Conservation (phyloP, 805 yeast species). For the Suhomyces prunicola region DNA sequence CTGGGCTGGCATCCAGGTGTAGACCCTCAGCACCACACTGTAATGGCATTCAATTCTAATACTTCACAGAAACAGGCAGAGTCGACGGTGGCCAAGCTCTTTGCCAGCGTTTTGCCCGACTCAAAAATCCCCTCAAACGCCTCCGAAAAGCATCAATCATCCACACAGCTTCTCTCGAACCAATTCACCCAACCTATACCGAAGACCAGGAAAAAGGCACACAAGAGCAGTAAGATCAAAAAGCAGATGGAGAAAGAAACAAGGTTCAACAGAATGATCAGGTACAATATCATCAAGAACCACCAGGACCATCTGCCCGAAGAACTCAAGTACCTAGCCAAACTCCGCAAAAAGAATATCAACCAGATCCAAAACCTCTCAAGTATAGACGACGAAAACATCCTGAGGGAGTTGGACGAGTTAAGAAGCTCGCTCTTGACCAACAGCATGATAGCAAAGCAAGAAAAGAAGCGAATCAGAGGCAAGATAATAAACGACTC, state of each 20-base stretch:
- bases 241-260: slow-evolving; percentile 27
- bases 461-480: slow-evolving; percentile 22
- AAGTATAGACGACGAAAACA: slow-evolving; percentile 30
- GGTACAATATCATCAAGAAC: slow-evolving; percentile 37
- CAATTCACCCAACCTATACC: slow-evolving; percentile 7
- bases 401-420: slow-evolving; percentile 29
- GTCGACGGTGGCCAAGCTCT: slow-evolving; percentile 24
- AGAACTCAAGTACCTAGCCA: slow-evolving; percentile 37
- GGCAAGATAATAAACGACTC: slow-evolving; percentile 12
- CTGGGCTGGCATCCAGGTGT: not conserved
- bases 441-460: slow-evolving; percentile 9
- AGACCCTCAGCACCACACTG: no score
- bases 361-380: slow-evolving; percentile 25
- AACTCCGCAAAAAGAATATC: slow-evolving; percentile 37
- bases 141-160: slow-evolving; percentile 3
- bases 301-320: slow-evolving; percentile 27
- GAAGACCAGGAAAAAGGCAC: slow-evolving; percentile 6
- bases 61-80: slow-evolving; percentile 20
- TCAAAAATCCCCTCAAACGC: slow-evolving; percentile 4
- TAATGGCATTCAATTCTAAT: slow-evolving; percentile 20
- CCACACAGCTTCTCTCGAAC: slow-evolving; percentile 11
- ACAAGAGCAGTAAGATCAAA: slow-evolving; percentile 18
- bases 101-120: slow-evolving; percentile 20
- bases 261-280: slow-evolving; percentile 34
- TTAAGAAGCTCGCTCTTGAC: slow-evolving; percentile 26